Evolutionary conservation across 78 protist species (phyloP), one percentile per base, ranked within the genome.

Genomic region (Cyanophora paradoxa): DNA sequence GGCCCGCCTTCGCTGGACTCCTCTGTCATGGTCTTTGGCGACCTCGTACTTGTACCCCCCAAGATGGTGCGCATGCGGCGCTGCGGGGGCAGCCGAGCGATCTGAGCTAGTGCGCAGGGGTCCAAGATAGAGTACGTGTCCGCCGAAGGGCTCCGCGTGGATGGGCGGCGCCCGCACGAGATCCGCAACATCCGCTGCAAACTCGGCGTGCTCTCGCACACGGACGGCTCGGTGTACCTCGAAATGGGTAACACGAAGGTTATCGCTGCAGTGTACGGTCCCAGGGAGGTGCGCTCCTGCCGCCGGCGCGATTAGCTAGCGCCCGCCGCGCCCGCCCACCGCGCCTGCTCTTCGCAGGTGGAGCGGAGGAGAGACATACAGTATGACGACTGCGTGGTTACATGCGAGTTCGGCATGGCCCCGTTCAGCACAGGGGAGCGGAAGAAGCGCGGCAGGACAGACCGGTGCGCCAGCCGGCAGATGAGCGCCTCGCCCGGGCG

Each of bases 161-260:
- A 92, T 36, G 96, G 96, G 19, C 85, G 96, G n/a, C 76, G 93
- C 1, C 54, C 89, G n/a, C 57, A 78, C 34, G 96, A 92, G 71
- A 61, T 85, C 20, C 76, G 96, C 28, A 46, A 72, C 31, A 19
- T 90, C 14, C 48, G 36, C 30, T 40, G 65, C 7, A 30, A 70
- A 20, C 4, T 90, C 68, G 89, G 83, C 0, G 48, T 79, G 40
- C 65, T 86, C 31, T 7, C 30, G 26, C 28, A 64, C 19, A 90
- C 92, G 11, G 94, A 93, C 44, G 98, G 98, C n/a, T 82, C 89
- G 4, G 86, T 94, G 17, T 77, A 79, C 64, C 73, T 85, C 28
- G 84, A 86, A 59, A 81, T 72, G 40, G 98, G 98, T 0, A 33
- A 61, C 73, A 88, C 96, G 34, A 85, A 76, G 58, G 86, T 91